Percentiles rank a stretch among this genome's conserved stretches.
These are phyloP conservation scores for Fusarium napiforme DNA, from an alignment of 2,329 filamentous ascomycete genomes.

Conservation along the genomic window DNA sequence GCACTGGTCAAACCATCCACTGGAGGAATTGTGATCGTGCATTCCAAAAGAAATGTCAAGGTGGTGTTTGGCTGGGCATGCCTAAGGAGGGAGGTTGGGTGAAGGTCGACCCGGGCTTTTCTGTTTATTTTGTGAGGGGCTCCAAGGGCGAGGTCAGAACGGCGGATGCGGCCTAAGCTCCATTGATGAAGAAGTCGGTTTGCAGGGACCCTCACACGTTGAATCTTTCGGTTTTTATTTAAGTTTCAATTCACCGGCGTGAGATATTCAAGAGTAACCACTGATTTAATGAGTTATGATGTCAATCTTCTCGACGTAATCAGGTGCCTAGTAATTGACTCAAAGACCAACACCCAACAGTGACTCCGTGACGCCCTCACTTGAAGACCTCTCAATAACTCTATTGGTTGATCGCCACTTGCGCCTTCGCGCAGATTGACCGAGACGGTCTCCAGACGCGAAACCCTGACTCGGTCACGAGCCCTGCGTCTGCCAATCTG, in stretches of 20 bases:
- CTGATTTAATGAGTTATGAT: neutral
- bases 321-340: neutral
- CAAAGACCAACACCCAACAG: fast-evolving
- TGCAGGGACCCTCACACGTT: fast-evolving
- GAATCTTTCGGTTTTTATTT: fast-evolving
- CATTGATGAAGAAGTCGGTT: fast-evolving
- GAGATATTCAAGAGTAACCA: neutral
- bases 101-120: neutral
- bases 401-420: neutral
- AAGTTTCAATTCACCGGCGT: fast-evolving
- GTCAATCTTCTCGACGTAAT: neutral
- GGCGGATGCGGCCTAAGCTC: neutral
- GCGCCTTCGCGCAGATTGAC: fast-evolving
- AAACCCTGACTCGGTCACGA: neutral
- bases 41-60: neutral
- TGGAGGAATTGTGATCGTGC: neutral
- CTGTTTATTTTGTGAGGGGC: neutral
- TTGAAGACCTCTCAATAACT: neutral
- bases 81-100: neutral
- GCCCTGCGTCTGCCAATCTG: neutral
- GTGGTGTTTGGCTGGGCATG: neutral
- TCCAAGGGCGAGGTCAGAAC: neutral
- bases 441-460: too few species aligned
- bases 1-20: neutral
- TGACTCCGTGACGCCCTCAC: fast-evolving